Percentiles rank a stretch among this genome's conserved stretches.
Conservation (phyloP, 1,284 basidiomycete genomes). For the Rhodotorula mucilaginosa region DNA sequence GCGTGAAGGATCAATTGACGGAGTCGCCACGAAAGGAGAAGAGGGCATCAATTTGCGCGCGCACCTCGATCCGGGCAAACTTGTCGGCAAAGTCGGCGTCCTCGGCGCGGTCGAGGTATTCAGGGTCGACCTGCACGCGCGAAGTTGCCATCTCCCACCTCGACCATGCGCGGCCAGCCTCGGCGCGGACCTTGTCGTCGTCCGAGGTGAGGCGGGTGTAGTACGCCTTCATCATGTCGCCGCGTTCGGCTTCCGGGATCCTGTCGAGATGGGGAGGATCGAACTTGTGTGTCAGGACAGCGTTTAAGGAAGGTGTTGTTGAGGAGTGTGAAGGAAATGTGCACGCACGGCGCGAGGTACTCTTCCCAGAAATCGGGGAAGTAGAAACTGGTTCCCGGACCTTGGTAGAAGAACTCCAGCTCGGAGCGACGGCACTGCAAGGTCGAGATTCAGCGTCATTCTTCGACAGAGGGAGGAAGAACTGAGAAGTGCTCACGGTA, state of each 20-base stretch:
- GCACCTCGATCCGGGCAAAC: conserved; percentile 36
- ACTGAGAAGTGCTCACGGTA: conserved; percentile 57
- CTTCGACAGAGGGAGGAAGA: not conserved
- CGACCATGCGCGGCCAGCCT: conserved; percentile 79
- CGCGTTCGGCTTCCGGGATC: conserved; percentile 74
- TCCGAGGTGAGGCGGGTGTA: conserved; percentile 73
- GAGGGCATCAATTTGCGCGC: not conserved
- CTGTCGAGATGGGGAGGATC: conserved; percentile 46
- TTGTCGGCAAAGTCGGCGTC: conserved; percentile 67
- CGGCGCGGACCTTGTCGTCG: conserved; percentile 65
- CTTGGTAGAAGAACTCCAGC: conserved; percentile 73
- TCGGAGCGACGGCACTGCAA: conserved; percentile 55
- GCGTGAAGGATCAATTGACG: not conserved
- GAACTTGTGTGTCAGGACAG: too few relatives aligned
- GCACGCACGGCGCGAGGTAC: conserved; percentile 56
- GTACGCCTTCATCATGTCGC: conserved; percentile 79
- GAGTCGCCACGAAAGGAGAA: not conserved
- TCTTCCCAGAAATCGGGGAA: conserved; percentile 84
- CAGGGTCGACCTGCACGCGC: conserved; percentile 67
- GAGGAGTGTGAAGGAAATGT: too few relatives aligned
- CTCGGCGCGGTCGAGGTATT: conserved; percentile 66
- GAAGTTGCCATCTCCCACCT: conserved; percentile 90
- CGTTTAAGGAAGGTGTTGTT: too few relatives aligned
- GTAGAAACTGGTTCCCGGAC: conserved; percentile 51
- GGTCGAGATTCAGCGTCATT: not conserved